Conservation (phyloP, 495 filamentous ascomycete species). For the Penicillium cinerascens region DNA sequence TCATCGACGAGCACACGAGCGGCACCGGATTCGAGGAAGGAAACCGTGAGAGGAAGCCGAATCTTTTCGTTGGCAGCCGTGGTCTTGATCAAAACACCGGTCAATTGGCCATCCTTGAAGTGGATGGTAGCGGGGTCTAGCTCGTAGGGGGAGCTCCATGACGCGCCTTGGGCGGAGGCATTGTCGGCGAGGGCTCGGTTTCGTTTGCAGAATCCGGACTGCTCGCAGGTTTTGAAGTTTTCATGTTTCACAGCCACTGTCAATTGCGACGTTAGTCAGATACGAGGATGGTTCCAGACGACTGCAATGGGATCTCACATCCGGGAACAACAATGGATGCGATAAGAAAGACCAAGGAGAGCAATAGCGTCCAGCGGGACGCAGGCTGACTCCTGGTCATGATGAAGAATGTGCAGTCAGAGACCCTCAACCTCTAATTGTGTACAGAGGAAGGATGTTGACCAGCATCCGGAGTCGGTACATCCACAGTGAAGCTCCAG, state of each 20-base stretch:
- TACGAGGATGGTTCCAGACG: neutral
- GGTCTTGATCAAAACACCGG: constrained; percentile 74
- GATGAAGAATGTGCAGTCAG: constrained; percentile 27
- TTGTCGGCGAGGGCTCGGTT: constrained; percentile 86
- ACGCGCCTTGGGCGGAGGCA: constrained; percentile 55
- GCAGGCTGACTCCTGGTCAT: constrained; percentile 46
- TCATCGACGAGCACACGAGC: constrained; percentile 88
- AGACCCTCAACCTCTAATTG: constrained; percentile 35
- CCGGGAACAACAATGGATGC: constrained; percentile 39
- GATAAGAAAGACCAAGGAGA: constrained; percentile 36
- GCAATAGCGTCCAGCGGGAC: constrained; percentile 57
- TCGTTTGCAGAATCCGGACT: constrained; percentile 94
- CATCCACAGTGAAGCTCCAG: constrained; percentile 35
- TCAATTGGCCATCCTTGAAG: constrained; percentile 76
- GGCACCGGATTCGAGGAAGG: constrained; percentile 83
- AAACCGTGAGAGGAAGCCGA: constrained; percentile 76
- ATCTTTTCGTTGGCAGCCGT: constrained; percentile 62
- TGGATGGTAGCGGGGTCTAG: constrained; percentile 66
- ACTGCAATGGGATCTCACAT: constrained; percentile 22
- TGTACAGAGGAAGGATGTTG: constrained; percentile 14
- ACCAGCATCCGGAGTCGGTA: constrained; percentile 36
- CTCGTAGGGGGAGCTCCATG: constrained; percentile 79
- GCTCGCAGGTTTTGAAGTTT: constrained; percentile 91
- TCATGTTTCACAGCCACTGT: constrained; percentile 85
- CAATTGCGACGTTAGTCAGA: constrained; percentile 5